phyloP scores from a whole-genome alignment of 2,329 filamentous ascomycete species.

The Cladosporium sp. region DNA sequence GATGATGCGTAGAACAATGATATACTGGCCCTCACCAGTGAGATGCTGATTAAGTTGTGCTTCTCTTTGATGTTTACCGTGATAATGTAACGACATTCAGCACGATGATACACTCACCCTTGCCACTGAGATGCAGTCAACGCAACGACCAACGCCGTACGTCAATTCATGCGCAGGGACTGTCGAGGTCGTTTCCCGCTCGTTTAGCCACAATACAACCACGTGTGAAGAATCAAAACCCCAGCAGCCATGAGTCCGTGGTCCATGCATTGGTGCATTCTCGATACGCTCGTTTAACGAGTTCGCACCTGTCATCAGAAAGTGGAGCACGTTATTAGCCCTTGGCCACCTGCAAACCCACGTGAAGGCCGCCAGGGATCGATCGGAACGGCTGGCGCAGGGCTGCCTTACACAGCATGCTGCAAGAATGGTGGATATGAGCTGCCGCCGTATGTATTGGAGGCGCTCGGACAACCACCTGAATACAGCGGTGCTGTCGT shows the following conservation, averaged over 20 bases:
- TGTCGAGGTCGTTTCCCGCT: neutral
- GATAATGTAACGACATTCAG: too few species aligned
- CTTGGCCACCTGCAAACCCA: neutral
- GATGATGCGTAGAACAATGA: too few species aligned
- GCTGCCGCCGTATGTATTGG: neutral
- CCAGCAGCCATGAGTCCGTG: neutral
- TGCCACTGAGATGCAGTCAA: too few species aligned
- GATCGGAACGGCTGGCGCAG: constrained; percentile 2
- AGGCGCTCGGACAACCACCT: constrained; percentile 6
- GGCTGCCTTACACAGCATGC: constrained; percentile 7
- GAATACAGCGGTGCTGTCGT: neutral
- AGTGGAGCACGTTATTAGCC: neutral
- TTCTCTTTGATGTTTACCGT: neutral
- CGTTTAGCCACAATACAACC: neutral
- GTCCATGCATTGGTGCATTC: neutral
- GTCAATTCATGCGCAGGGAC: too few species aligned
- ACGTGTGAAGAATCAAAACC: neutral
- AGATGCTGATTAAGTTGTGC: too few species aligned
- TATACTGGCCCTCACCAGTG: too few species aligned
- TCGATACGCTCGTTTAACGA: neutral
- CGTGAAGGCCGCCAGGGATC: constrained; percentile 8
- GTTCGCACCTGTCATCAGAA: neutral
- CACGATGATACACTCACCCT: too few species aligned
- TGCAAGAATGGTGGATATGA: constrained; percentile 6
- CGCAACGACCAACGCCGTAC: too few species aligned